Conservation (phyloP, 495 filamentous ascomycete species). For the Penicillium coprophilum region DNA sequence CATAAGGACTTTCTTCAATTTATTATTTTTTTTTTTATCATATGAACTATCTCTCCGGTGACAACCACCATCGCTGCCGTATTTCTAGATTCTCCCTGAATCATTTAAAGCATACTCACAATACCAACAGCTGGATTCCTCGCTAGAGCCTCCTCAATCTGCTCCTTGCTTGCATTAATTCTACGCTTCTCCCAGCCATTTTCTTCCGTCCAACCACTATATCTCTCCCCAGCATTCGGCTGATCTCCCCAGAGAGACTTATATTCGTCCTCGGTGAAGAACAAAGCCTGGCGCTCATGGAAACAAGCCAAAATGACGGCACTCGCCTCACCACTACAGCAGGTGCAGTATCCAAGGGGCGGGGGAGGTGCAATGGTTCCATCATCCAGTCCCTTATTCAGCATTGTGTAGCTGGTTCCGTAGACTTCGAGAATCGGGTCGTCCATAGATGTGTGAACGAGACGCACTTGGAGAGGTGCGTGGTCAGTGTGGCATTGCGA, state of each 20-base stretch:
- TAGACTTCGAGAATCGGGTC: conserved; percentile 9
- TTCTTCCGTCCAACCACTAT: neutral
- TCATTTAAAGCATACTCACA: conserved; percentile 4
- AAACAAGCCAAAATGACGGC: conserved; percentile 11
- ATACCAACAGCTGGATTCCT: neutral
- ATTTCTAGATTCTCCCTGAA: neutral
- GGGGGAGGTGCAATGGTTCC: neutral
- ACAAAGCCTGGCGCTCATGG: conserved; percentile 10
- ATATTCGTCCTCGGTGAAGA: conserved; percentile 10
- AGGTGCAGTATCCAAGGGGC: conserved; percentile 3
- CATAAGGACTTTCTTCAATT: too few relatives aligned
- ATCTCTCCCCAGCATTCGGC: neutral
- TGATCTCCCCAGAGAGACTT: conserved; percentile 8
- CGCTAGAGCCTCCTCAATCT: conserved; percentile 16
- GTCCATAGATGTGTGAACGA: conserved; percentile 12
- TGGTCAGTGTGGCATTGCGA: conserved; percentile 6
- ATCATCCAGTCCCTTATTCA: neutral
- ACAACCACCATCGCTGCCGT: neutral
- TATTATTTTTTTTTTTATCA: neutral
- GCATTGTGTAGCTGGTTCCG: neutral
- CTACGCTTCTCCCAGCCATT: neutral
- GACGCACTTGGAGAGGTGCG: conserved; percentile 10
- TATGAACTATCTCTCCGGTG: neutral
- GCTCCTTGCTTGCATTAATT: conserved; percentile 5
- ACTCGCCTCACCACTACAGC: conserved; percentile 13